Base-by-base conservation (phyloP, 192 early-diverging fungal species). In the Backusella liffmaniae region DNA sequence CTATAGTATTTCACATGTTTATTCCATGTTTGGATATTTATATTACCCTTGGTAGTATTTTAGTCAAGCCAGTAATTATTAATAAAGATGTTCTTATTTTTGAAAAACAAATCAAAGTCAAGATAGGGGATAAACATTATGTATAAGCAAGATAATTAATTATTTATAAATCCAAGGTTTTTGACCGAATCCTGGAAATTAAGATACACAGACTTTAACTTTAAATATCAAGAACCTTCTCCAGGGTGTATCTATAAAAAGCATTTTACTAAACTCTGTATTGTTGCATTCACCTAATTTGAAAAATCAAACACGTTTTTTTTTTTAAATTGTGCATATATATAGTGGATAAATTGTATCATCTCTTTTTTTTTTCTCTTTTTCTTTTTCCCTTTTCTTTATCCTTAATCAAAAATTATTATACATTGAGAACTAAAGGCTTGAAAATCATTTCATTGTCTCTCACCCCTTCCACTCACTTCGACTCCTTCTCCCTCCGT, bases 391-490 rank as follows among this genome's bases (percentile, higher is more conserved):
- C 37, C 30, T 46, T 37, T 15, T 66, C 16, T 42, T 65, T 37
- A 53, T n/a, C 29, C 41, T 32, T n/a, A 39, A 35, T 5, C 15
- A 35, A 68, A 56, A 41, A 46, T 32, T 18, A 34, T 67, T 67
- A 67, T 66, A 67, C 16, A 37, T 32, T 23, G 32, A 29, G 32
- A 67, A 18, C 42, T 37, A 67, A 67, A 44, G 70, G 44, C 35
- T 23, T 36, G 37, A 26, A 69, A 23, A 37, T 41, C 18, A 69
- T 41, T 39, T 30, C 42, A 62, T 62, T 62, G 56, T 62, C 56
- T 62, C 56, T 62, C 56, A 62, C 56, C 34, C 53, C 56, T 67
- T 53, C 56, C 78, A 42, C 62, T 71, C 72, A 18, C 75, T 67
- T 53, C 29, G 39, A 62, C 66, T 73, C 36, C 56, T 32, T 80